Percentiles rank a stretch among this genome's conserved stretches.
Conservation (phyloP, 228 moss, liverwort and hornwort species). For the Sphagnum fallax region DNA sequence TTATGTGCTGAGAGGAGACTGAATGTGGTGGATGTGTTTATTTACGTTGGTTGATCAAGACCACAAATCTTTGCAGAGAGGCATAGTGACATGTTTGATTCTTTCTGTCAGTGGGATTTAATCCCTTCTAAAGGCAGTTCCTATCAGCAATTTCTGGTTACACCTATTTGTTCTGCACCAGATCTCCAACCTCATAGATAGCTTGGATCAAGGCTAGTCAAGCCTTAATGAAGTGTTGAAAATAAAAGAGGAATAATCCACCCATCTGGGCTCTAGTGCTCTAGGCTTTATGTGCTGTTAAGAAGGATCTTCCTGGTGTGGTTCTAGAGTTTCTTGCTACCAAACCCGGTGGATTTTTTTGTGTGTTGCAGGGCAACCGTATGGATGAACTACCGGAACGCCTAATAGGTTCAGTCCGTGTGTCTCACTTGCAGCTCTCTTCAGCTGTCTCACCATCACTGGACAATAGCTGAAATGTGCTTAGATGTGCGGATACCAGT, state of each 20-base stretch:
- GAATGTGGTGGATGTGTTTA: not conserved
- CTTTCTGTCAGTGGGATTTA: too few species aligned
- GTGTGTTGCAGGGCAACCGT: constrained; percentile 52
- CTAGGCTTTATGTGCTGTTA: not conserved
- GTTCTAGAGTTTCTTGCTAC: too few species aligned
- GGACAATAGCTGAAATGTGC: too few species aligned
- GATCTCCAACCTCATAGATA: too few species aligned
- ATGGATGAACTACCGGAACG: constrained; percentile 83
- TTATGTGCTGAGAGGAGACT: not conserved
- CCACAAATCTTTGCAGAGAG: not conserved
- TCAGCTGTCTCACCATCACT: constrained; percentile 39
- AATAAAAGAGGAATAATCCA: not conserved
- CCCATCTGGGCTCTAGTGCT: not conserved
- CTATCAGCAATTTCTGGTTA: too few species aligned
- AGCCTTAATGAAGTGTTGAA: not conserved
- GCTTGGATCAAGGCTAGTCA: not conserved
- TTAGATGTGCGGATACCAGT: too few species aligned
- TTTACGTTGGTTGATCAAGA: not conserved
- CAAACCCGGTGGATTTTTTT: too few species aligned
- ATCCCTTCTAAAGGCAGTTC: too few species aligned
- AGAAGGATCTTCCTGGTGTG: too few species aligned
- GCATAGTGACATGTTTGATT: too few species aligned
- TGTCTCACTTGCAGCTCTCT: constrained; percentile 66
- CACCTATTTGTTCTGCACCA: too few species aligned
- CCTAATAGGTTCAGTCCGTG: constrained; percentile 74